Base-by-base conservation (phyloP, 768 basidiomycete genomes). In the Rhizopogon salebrosus region DNA sequence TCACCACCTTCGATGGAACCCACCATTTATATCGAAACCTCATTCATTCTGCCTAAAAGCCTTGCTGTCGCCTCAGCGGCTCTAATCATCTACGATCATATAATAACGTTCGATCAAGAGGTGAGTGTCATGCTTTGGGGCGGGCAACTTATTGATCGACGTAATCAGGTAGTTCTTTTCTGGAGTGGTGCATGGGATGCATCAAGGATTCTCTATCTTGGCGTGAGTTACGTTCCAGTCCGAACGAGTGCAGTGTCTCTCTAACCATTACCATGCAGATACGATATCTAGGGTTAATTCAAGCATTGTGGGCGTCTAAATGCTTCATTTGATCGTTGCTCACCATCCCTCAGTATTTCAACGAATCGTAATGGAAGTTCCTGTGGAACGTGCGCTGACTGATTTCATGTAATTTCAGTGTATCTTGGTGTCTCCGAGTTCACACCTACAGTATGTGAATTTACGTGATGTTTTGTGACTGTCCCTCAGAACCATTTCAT, bases 51-150 rank as follows among this genome's bases (percentile, higher is more conserved):
- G 29, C 41, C 53, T 22, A 42, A 8, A 16, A 23, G 41, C 6
- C 3, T 42, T 11, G 35, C n/a, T 20, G 7, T 27, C 27, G 49
- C 41, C 24, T 54, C 52, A 3, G 40, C 41, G 4, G 41, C 40
- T 27, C 50, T 54, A 14, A 54, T 52, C 29, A 9, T 54, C 11
- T 53, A 53, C 31, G 54, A 54, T 36, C 54, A 54, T 51, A 6
- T 54, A 13, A 36, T 52, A 24, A 54, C 54, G 10, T 53, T 55
- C 10, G 49, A 46, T 5, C 27, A 57, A 22, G 56, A 57, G 49
- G 54, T 51, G 18, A 40, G 49, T 22, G 9, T 18, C 23, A 5
- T 43, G 14, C 7, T 16, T 14, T 11, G 8, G 13, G 9, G 11
- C 13, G 4, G 13, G 4, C 16, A n/a, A n/a, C 27, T 31, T 18